Evolutionary conservation across 208 protist species (phyloP), one percentile per base, ranked within the genome.

Genomic region (Crithidia fasciculata): DNA sequence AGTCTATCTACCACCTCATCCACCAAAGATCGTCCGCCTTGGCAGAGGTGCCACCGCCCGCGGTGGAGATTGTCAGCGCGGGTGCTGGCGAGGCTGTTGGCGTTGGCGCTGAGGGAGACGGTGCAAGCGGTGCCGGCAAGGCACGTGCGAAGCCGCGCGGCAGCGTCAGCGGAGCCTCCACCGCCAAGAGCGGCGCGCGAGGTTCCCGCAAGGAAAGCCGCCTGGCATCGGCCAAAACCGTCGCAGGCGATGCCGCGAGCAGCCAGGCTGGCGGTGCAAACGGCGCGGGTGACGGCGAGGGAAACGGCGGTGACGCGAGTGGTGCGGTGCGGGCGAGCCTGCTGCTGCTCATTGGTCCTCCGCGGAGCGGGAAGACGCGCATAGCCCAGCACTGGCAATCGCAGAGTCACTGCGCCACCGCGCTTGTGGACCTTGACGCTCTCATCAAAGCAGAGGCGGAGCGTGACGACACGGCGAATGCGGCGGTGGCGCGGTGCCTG

Each of bases 311-410:
- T 13, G 55, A 65, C 13, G 54, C 3, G 40, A 39, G 6, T 43
- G 53, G 62, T 15, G 41, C 41, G 15, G 50, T 45, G 16, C 40
- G 13, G 18, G 49, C 68, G 13, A 81, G 61, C 64, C 40, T 85
- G 18, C 50, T 97, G 13, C 57, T 98, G 16, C 44, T 98, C 56
- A 71, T 89, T 15, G 94, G 94, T 0, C 92, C 94, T 8, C 89
- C 94, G 16, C 76, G 84, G 58, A 82, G 87, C 19, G 92, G 90
- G 7, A 96, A 96, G 71, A 89, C 90, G 9, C 87, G 81, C 4
- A 74, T 95, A 56, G 82, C 88, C 28, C 47, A 49, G 47, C 61
- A 66, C 57, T 70, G 65, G 65, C 82, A 97, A 39, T 19, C 69
- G 18, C 9, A 82, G 36, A 6, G 28, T 15, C n/a, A 12, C 19